These are phyloP conservation scores for Neurospora sp. DNA, from an alignment of 495 filamentous ascomycete genomes.

Conservation along the genomic window DNA sequence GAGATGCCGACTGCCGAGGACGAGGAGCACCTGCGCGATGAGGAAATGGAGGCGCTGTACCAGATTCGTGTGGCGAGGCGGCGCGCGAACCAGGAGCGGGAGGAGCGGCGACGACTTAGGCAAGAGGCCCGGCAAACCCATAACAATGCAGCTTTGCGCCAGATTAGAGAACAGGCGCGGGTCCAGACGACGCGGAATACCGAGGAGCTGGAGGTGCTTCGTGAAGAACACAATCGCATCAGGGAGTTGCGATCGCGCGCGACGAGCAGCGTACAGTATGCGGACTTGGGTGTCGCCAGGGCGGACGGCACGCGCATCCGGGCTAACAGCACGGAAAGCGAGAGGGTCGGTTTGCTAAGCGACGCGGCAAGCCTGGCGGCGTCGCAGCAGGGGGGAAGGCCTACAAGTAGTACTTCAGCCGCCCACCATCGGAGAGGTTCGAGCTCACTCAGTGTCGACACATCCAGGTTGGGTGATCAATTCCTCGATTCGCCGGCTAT, in stretches of 20 bases:
- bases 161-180: conserved; percentile 38
- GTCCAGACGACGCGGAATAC: conserved; percentile 24
- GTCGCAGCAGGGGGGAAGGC: not conserved
- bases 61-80: conserved; percentile 76
- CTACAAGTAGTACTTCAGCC: not conserved
- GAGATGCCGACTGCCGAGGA: conserved; percentile 51
- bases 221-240: conserved; percentile 58
- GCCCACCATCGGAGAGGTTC: conserved; percentile 30
- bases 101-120: conserved; percentile 55
- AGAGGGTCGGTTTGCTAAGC: conserved; percentile 61
- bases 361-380: conserved; percentile 53
- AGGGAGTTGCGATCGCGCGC: conserved; percentile 56
- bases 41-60: conserved; percentile 87
- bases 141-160: conserved; percentile 51
- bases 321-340: conserved; percentile 68
- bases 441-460: conserved; percentile 41
- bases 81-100: conserved; percentile 63
- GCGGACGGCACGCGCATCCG: conserved; percentile 84
- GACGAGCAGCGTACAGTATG: conserved; percentile 78
- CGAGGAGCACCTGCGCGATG: conserved; percentile 72
- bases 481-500: conserved; percentile 13
- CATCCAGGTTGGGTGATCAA: conserved; percentile 9
- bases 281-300: conserved; percentile 71
- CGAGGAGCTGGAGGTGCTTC: conserved; percentile 37
- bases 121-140: conserved; percentile 61